A percentile compares a stretch with the other conserved stretches of the same genome.
Conservation (phyloP, 306 rosid species). For the Hippophae gyantsensis region DNA sequence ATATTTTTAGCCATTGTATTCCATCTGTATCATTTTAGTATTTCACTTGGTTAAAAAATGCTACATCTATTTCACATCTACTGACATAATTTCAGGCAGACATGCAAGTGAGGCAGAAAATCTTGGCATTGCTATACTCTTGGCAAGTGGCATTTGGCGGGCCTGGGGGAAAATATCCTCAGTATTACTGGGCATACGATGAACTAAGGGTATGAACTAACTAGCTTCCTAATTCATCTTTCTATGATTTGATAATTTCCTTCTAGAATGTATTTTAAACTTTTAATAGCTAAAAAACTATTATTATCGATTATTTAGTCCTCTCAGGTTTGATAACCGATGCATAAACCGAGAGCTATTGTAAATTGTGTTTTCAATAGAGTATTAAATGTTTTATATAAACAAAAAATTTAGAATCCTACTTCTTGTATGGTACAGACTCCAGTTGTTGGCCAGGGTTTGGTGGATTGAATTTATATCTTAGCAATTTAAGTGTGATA, state of each 20-base stretch:
- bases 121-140: slow-evolving; percentile 65
- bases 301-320: too few species aligned
- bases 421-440: neutral
- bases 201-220: slow-evolving; percentile 55
- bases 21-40: neutral
- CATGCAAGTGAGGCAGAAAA: slow-evolving; percentile 91
- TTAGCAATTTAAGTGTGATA: too few species aligned
- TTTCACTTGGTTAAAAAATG: neutral
- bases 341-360: neutral
- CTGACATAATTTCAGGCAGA: slow-evolving; percentile 54
- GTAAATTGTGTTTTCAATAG: neutral
- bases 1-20: too few species aligned
- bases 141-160: slow-evolving; percentile 99
- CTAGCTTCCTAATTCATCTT: slow-evolving; percentile 8
- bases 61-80: slow-evolving; percentile 4
- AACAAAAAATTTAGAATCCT: neutral
- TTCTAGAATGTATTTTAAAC: neutral
- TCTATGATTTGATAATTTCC: slow-evolving; percentile 5
- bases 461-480: neutral
- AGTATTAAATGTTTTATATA: neutral
- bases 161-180: slow-evolving; percentile 79
- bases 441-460: neutral
- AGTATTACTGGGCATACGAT: slow-evolving; percentile 81
- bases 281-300: neutral
- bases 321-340: too few species aligned